Evolutionary conservation across 768 basidiomycete species (phyloP), one percentile per base, ranked within the genome.

Genomic region (Boletus vinaceobasis): DNA sequence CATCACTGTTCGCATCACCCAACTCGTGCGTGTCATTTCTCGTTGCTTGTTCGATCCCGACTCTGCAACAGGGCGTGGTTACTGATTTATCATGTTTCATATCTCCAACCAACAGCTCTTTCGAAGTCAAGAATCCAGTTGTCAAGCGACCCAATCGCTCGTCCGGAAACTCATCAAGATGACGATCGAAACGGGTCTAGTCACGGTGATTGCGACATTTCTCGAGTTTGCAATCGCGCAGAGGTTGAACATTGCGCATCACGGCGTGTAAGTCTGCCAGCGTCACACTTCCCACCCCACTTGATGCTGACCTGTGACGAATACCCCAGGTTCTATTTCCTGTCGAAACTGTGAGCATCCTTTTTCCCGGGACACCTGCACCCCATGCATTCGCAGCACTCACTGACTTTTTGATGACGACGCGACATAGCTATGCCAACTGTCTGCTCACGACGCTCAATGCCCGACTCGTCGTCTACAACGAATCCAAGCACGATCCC

Each of bases 181-280:
- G 23, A 58, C 57, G 19, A 56, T 58, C 43, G 55, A 58, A 44
- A 58, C 57, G 5, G 58, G 49, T 6, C 29, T 59, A 10, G 56
- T 43, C 19, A 59, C 57, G 6, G 57, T 59, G 15, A 26, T 56
- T 1, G 57, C 55, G 7, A 57, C 55, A n/a, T 14, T 59, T 11
- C 53, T 59, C 19, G 57, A 59, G 40, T 58, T 58, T 45, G 8
- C 31, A 21, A 38, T 56, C 13, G 57, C 57, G 21, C 57, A 35
- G n/a, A 44, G 19, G 21, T 27, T 39, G 17, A 54, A 48, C 4
- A 56, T 58, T 11, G 57, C 48, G 10, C 57, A 58, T 50, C 53
- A 58, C 35, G 48, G 29, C 14, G 44, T 56, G 50, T 52, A 52
- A 45, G 55, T 45, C 29, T 13, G 14, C 39, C 5, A 19, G 8